These are phyloP conservation scores for Neurospora crassa DNA, from an alignment of 2,329 filamentous ascomycete genomes.

Conservation along the genomic window DNA sequence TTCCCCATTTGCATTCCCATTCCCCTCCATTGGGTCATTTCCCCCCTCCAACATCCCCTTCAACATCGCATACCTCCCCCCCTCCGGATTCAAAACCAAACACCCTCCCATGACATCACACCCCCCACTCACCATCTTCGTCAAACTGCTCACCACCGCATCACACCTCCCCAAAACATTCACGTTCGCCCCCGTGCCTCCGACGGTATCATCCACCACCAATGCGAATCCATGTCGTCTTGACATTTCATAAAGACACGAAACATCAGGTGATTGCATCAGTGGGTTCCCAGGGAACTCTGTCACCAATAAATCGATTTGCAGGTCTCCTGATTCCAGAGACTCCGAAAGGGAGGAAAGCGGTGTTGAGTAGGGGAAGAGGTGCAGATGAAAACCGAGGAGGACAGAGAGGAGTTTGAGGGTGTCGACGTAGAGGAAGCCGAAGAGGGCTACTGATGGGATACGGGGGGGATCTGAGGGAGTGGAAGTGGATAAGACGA, in stretches of 20 bases:
- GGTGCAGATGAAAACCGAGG: constrained; percentile 4
- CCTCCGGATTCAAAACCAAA: background rate
- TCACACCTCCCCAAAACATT: constrained; percentile 9
- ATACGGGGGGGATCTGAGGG: too few species aligned
- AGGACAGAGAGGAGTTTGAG: constrained; percentile 10
- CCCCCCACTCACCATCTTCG: constrained; percentile 17
- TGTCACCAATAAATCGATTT: constrained; percentile 9
- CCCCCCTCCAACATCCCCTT: background rate
- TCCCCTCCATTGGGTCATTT: too few species aligned
- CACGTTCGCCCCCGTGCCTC: constrained; percentile 8
- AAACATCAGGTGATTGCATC: constrained; percentile 9
- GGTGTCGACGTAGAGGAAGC: constrained; percentile 18
- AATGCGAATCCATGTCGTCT: constrained; percentile 5
- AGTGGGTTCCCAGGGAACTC: constrained; percentile 18
- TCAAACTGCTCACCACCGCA: constrained; percentile 14
- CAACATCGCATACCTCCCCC: background rate
- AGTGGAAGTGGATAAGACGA: too few species aligned
- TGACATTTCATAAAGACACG: constrained; percentile 1
- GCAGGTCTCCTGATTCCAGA: background rate
- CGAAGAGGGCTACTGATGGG: background rate
- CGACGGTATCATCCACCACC: constrained; percentile 16
- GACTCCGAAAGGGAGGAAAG: background rate
- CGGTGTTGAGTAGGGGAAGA: constrained; percentile 12
- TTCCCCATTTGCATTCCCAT: background rate
- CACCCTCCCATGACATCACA: constrained; percentile 18